Conservation (phyloP, 768 basidiomycete genomes). For the Suillus sp. region DNA sequence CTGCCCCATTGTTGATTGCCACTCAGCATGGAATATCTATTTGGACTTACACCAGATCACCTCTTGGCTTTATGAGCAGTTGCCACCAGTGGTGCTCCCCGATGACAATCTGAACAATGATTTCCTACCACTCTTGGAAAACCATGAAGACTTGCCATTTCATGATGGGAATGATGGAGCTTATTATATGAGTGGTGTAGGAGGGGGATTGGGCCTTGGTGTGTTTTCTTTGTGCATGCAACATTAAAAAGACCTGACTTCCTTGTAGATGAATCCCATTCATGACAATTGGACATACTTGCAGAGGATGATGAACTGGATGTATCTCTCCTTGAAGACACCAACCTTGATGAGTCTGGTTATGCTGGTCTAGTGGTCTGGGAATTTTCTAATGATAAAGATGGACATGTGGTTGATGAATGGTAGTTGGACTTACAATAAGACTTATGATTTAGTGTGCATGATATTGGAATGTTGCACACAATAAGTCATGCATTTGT, state of each 20-base stretch:
- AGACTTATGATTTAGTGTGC: no score
- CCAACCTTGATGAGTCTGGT: background rate
- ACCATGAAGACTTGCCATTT: constrained; percentile 16
- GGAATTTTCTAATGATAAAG: constrained; percentile 1
- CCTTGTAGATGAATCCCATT: background rate
- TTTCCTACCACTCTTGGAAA: background rate
- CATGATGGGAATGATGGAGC: constrained; percentile 19
- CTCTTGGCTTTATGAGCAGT: background rate
- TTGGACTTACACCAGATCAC: background rate
- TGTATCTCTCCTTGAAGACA: background rate
- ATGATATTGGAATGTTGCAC: background rate
- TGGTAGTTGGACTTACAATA: background rate
- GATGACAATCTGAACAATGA: background rate
- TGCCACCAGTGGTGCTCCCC: background rate
- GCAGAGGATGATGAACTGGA: background rate
- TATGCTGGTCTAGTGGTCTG: constrained; percentile 7
- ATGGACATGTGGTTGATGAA: background rate
- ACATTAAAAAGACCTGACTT: background rate
- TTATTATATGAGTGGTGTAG: constrained; percentile 12
- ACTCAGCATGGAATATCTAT: background rate
- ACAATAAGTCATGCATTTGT: no score
- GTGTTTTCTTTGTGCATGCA: background rate
- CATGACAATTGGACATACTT: background rate
- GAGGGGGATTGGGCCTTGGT: background rate
- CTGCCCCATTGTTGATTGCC: background rate